A percentile compares a stretch with the other conserved stretches of the same genome.
phyloP scores from a whole-genome alignment of 2,329 filamentous ascomycete genomes.

The Penicillium glabrum region DNA sequence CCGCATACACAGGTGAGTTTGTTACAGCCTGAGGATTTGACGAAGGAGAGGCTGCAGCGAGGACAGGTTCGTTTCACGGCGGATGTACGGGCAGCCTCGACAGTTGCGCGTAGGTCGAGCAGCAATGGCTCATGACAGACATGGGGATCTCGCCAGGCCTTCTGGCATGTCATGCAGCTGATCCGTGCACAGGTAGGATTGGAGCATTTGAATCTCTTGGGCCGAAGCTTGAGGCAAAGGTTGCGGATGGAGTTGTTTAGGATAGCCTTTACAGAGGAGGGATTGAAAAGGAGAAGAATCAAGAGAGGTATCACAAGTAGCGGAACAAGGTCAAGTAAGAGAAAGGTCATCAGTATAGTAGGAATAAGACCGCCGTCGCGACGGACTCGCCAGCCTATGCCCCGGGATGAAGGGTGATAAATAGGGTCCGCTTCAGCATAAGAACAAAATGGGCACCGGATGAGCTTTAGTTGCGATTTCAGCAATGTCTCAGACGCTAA shows the following conservation, averaged over 20 bases:
- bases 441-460: constrained; percentile 84
- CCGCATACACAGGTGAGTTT: constrained; percentile 95
- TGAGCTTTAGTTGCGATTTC: constrained; percentile 70
- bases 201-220: constrained; percentile 75
- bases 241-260: constrained; percentile 64
- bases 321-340: constrained; percentile 46
- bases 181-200: constrained; percentile 65
- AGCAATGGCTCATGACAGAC: constrained; percentile 83
- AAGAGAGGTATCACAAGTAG: constrained; percentile 53
- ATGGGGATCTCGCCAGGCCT: constrained; percentile 84
- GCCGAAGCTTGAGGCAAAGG: constrained; percentile 68
- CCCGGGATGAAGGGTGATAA: constrained; percentile 58
- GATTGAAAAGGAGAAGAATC: constrained; percentile 57
- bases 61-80: constrained; percentile 95
- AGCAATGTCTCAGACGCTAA: constrained; percentile 74
- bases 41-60: constrained; percentile 84
- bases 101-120: constrained; percentile 78
- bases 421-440: constrained; percentile 87
- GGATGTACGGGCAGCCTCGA: constrained; percentile 90
- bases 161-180: constrained; percentile 80
- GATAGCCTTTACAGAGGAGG: constrained; percentile 50
- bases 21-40: constrained; percentile 93
- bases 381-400: constrained; percentile 59
- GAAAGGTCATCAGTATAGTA: constrained; percentile 49
- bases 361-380: constrained; percentile 53